Evolutionary conservation across 2,329 filamentous ascomycete species (phyloP), one percentile per base, ranked within the genome.

Genomic region (Colletotrichum aenigma): DNA sequence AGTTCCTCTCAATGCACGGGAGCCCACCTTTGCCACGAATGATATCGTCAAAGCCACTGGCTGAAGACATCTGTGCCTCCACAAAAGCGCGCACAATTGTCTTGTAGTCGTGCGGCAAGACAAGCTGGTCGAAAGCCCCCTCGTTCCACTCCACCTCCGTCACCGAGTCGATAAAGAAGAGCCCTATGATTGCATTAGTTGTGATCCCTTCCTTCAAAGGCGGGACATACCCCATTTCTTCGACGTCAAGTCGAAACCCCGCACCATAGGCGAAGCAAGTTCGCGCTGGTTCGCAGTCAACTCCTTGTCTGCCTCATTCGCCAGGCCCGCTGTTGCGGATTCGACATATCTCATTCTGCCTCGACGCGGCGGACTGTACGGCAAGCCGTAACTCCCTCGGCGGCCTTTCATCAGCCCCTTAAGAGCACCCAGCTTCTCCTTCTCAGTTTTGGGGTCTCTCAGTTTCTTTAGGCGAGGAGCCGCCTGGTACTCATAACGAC

Each of bases 201-300:
- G 13, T 52, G 43, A 4, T 1, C 10, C 21, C 43, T 48, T 4
- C 12, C 4, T 21, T 1, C 6, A 0, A 21, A 4, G n/a, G 43
- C 3, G 2, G 0, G 0, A 13, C 4, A 13, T 52, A 21, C 43
- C 43, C 43, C 43, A 52, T 52, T 52, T 52, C 43, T 52, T 52
- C n/a, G n/a, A 52, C 10, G 43, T 13, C 43, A 52, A 21, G 43
- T 52, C 43, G 10, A 52, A 52, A 0, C 43, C 43, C 43, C 43
- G n/a, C 6, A 52, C 43, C 43, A 52, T 52, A 4, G 43, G 10
- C n/a, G 43, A 52, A 7, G 43, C n/a, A 1, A 52, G 43, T 13
- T 13, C n/a, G 10, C 43, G 43, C n/a, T 52, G 43, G 2, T 52
- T 52, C 4, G 43, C n/a, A 21, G 43, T 52, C 43, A 52, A 52